These are phyloP conservation scores for Rhodotorula sp. DNA, from an alignment of 1,284 basidiomycete species.

Conservation along the genomic window DNA sequence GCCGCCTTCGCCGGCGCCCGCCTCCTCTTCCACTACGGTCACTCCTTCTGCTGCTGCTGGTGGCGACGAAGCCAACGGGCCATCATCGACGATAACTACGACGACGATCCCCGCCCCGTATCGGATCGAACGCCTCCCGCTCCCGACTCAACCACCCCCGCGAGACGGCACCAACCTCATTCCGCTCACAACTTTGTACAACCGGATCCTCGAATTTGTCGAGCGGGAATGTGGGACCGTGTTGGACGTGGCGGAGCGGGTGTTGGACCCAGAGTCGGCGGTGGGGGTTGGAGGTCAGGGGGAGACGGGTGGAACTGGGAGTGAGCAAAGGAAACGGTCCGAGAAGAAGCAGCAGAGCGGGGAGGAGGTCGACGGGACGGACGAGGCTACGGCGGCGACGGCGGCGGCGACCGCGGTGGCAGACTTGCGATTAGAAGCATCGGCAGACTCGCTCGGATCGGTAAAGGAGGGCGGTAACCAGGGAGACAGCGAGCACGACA, in stretches of 20 bases:
- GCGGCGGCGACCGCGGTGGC: not conserved
- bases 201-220: conserved; percentile 72
- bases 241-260: conserved; percentile 70
- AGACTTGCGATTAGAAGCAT: no score
- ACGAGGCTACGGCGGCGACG: not conserved
- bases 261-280: not conserved
- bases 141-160: not conserved
- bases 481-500: not conserved
- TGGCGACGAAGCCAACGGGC: not conserved
- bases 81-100: not conserved
- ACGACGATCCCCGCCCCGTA: conserved; percentile 29
- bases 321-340: no score
- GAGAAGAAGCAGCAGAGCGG: no score
- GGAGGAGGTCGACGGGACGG: not conserved
- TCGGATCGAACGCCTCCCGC: conserved; percentile 26
- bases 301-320: not conserved
- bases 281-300: no score
- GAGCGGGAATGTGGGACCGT: conserved; percentile 67
- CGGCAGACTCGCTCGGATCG: no score
- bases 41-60: not conserved
- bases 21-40: not conserved
- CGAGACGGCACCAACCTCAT: conserved; percentile 59
- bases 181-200: conserved; percentile 70
- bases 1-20: not conserved
- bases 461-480: no score